These are phyloP conservation scores for Cladosporium austrohemisphaericum DNA, from an alignment of 2,329 filamentous ascomycete genomes.

Conservation along the genomic window DNA sequence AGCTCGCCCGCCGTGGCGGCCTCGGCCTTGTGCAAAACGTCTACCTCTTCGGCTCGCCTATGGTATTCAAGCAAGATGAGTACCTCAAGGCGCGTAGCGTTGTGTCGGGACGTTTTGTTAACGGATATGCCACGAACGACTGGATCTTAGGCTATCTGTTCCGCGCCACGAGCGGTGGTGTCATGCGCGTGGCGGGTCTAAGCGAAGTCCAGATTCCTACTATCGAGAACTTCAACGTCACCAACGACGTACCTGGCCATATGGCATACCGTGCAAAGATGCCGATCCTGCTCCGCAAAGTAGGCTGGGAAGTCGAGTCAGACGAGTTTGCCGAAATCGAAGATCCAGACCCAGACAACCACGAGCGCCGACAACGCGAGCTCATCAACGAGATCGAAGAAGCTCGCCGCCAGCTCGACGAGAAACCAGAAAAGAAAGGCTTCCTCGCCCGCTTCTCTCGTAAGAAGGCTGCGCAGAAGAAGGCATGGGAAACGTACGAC, in stretches of 20 bases:
- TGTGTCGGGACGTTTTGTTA: conserved; percentile 88
- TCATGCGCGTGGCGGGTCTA: conserved; percentile 82
- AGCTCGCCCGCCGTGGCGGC: conserved; percentile 78
- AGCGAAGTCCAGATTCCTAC: conserved; percentile 74
- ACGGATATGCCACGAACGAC: conserved; percentile 89
- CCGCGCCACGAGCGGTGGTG: conserved; percentile 86
- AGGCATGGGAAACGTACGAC: conserved; percentile 94
- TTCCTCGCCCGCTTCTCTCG: conserved; percentile 76
- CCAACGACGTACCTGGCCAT: conserved; percentile 79
- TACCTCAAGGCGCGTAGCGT: conserved; percentile 77
- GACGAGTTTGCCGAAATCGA: conserved; percentile 97
- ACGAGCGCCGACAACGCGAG: conserved; percentile 80
- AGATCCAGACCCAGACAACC: conserved; percentile 93
- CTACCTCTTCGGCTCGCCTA: conserved; percentile 86
- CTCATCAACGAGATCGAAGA: conserved; percentile 96
- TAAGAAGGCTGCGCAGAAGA: conserved; percentile 72
- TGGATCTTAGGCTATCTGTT: conserved; percentile 97
- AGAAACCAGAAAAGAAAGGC: conserved; percentile 64
- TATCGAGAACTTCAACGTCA: conserved; percentile 86
- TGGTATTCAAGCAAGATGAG: conserved; percentile 89
- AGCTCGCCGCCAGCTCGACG: conserved; percentile 80
- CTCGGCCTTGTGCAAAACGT: conserved; percentile 90
- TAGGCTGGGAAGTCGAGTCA: conserved; percentile 85
- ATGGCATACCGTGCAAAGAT: conserved; percentile 96
- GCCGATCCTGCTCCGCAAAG: conserved; percentile 79